A percentile compares a stretch with the other conserved stretches of the same genome.
Evolutionary conservation across 495 filamentous ascomycete genomes (phyloP).

Genomic region (Aspergillus sclerotioniger): DNA sequence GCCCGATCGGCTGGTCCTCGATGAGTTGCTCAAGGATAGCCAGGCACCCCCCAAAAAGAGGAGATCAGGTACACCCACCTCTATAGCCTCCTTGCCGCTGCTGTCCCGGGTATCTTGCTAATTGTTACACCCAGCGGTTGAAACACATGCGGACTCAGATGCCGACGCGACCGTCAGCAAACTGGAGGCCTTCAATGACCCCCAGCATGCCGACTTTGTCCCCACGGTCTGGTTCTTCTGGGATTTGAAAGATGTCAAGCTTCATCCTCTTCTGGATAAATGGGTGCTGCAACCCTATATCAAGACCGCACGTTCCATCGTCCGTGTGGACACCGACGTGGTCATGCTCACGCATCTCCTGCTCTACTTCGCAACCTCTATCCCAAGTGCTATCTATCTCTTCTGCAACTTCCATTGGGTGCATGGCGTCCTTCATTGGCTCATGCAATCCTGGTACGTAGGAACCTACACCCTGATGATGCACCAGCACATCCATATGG

Average conservation of each 20-base stretch:
- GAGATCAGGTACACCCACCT: constrained; percentile 17
- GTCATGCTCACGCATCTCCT: constrained; percentile 76
- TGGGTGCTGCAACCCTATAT: constrained; percentile 57
- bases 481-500: constrained; percentile 79
- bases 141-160: constrained; percentile 19
- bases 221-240: constrained; percentile 54
- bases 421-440: constrained; percentile 62
- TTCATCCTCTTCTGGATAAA: constrained; percentile 38
- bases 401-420: constrained; percentile 62
- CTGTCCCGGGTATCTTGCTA: not conserved
- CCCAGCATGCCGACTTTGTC: constrained; percentile 42
- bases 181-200: constrained; percentile 55
- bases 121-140: constrained; percentile 4
- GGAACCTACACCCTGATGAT: constrained; percentile 77
- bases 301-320: constrained; percentile 49
- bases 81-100: not conserved
- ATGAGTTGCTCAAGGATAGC: constrained; percentile 40
- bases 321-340: constrained; percentile 63
- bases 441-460: constrained; percentile 60
- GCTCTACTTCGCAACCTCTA: constrained; percentile 63
- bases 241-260: constrained; percentile 45
- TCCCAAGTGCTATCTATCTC: constrained; percentile 64
- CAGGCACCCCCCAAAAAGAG: constrained; percentile 16
- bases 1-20: constrained; percentile 49
- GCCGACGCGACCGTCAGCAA: constrained; percentile 32